Percentiles rank a stretch among this genome's conserved stretches.
Evolutionary conservation across 2,329 filamentous ascomycete species (phyloP).

Genomic region (Kalmusia sp.): DNA sequence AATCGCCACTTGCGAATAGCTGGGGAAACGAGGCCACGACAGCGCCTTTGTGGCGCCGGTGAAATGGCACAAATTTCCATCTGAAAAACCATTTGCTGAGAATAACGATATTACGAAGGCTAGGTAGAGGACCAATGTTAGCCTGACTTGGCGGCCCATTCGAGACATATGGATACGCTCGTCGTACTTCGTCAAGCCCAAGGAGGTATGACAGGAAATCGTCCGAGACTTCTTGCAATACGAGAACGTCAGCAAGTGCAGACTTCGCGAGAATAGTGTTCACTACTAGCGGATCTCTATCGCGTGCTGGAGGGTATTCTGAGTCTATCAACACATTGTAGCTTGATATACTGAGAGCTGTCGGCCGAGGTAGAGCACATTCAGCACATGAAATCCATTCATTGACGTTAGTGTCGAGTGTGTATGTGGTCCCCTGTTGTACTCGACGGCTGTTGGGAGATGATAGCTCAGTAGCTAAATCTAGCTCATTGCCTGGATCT

Average conservation of each 20-base stretch:
- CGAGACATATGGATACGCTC: conserved; percentile 63
- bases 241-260: conserved; percentile 47
- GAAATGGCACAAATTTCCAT: conserved; percentile 63
- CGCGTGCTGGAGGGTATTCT: conserved; percentile 42
- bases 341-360: conserved; percentile 45
- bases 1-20: conserved; percentile 36
- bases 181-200: conserved; percentile 52
- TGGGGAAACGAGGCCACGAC: conserved; percentile 55
- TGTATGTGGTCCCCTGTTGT: conserved; percentile 38
- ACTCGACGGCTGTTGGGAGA: conserved; percentile 16
- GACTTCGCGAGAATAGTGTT: conserved; percentile 40
- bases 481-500: conserved; percentile 10
- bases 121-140: conserved; percentile 64
- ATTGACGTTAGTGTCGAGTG: conserved; percentile 28
- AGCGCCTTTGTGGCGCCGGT: conserved; percentile 65
- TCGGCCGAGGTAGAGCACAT: conserved; percentile 2
- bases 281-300: conserved; percentile 48
- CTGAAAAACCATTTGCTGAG: conserved; percentile 63
- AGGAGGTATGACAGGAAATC: conserved; percentile 67
- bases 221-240: conserved; percentile 70
- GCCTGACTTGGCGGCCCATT: conserved; percentile 63
- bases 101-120: conserved; percentile 66
- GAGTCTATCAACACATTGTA: conserved; percentile 55
- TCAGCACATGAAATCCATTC: conserved; percentile 39
- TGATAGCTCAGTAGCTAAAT: background rate